phyloP scores from a whole-genome alignment of 169 alveolate genomes.

The Cryptosporidium xiaoi region DNA sequence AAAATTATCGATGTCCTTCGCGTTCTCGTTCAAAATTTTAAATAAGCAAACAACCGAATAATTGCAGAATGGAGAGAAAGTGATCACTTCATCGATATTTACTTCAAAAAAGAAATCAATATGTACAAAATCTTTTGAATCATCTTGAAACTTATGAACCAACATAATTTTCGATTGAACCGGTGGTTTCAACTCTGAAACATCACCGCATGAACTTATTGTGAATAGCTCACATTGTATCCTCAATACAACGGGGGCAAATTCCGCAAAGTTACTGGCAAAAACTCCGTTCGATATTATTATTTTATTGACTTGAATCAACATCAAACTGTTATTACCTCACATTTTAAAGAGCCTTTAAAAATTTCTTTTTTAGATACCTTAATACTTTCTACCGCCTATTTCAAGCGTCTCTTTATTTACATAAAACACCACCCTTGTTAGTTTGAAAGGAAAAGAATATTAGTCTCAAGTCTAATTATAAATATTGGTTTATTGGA shows the following conservation, averaged over 20 bases:
- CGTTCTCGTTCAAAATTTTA: conserved; percentile 32
- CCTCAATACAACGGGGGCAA: conserved; percentile 35
- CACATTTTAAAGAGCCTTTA: too few relatives aligned
- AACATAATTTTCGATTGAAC: conserved; percentile 3
- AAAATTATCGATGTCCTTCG: neutral
- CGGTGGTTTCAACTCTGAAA: conserved; percentile 4
- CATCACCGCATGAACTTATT: conserved; percentile 15
- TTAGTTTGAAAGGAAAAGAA: neutral
- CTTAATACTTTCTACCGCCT: too few relatives aligned
- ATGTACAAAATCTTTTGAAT: neutral
- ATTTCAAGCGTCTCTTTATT: too few relatives aligned
- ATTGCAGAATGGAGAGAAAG: conserved; percentile 41
- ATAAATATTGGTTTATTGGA: neutral
- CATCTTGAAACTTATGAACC: neutral
- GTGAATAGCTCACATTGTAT: conserved; percentile 42
- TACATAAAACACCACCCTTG: too few relatives aligned
- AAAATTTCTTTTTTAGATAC: too few relatives aligned
- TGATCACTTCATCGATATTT: neutral
- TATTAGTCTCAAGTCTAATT: neutral
- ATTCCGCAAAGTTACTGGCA: too few relatives aligned
- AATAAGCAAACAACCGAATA: conserved; percentile 18
- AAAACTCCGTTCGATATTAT: neutral
- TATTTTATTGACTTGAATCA: neutral
- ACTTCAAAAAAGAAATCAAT: neutral
- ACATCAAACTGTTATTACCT: conserved; percentile 3